Evolutionary conservation across 768 basidiomycete species (phyloP), one percentile per base, ranked within the genome.

Genomic region (Amanita exitialis): DNA sequence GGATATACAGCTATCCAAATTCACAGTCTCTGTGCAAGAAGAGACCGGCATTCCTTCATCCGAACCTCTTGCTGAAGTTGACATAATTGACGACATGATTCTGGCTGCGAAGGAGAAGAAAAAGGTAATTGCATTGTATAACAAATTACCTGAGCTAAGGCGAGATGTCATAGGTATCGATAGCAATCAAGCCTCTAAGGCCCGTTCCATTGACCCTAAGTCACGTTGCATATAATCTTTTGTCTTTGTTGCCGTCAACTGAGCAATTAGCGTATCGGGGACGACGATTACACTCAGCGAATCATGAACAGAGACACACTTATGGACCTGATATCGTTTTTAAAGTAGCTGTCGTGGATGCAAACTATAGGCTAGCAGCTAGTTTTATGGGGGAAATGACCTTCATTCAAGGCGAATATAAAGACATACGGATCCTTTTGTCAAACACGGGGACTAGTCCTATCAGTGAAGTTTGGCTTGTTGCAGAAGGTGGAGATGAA

Each of bases 221-320:
- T 12, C 66, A 82, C 37, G 74, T 75, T 35, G 71, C 69, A 38
- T 90, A 85, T 55, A 64, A 80, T 27, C 94, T 93, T 62, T 75
- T 93, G 30, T 79, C 79, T 4, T 73, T 90, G 28, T 73, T 94
- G 16, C 80, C 86, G 2, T 71, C 74, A 21, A 71, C 62, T 0
- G 92, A 94, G 62, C 67, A 80, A 1, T 72, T 93, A 2, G 71
- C 78, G 7, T 73, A 72, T 30, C 82, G 80, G n/a, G 92, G 93
- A 12, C 78, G 73, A 41, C 72, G 92, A 46, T 69, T 96, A 9
- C 80, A 93, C 47, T 78, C 81, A 2, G 73, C 76, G 27, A 68
- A 76, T 12, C 87, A 94, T 57, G 71, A 83, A 42, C 79, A 83
- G 55, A 72, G 63, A 25, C 79, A 79, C 9, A 78, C 79, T 2